These are phyloP conservation scores for Pythium vanterpoolii DNA, from an alignment of 352 stramenopile genomes.

Conservation along the genomic window DNA sequence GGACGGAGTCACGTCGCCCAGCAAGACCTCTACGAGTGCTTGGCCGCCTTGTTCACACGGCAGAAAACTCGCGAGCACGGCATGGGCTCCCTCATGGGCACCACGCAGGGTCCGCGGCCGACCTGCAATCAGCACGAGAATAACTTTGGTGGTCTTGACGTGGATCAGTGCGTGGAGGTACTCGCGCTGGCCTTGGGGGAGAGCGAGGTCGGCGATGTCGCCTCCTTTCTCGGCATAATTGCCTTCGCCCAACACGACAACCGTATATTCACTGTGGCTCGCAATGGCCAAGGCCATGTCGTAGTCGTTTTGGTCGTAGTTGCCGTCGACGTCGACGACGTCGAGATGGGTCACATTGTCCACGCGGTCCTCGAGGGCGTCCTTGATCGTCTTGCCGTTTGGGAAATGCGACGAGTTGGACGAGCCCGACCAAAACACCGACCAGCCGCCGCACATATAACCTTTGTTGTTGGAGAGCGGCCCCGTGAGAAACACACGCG, in stretches of 20 bases:
- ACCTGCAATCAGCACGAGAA: constrained; percentile 66
- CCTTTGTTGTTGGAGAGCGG: constrained; percentile 66
- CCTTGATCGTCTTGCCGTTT: constrained; percentile 54
- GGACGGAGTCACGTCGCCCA: constrained; percentile 67
- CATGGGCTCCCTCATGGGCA: constrained; percentile 39
- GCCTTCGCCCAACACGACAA: constrained; percentile 69
- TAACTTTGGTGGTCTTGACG: constrained; percentile 59
- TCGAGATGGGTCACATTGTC: constrained; percentile 31
- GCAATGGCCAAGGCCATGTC: constrained; percentile 39
- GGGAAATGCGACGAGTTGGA: constrained; percentile 58
- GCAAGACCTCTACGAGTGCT: constrained; percentile 62
- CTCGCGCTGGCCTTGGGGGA: constrained; percentile 51
- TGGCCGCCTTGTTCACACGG: constrained; percentile 78
- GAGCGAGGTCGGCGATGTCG: constrained; percentile 54
- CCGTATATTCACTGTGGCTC: constrained; percentile 56
- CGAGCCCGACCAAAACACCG: constrained; percentile 64
- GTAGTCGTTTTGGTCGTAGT: constrained; percentile 34
- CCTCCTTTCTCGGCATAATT: constrained; percentile 84
- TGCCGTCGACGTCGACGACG: constrained; percentile 50
- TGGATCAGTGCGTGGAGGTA: constrained; percentile 60
- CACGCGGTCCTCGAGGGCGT: constrained; percentile 30
- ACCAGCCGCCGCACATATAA: constrained; percentile 69
- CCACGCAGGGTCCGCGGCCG: constrained; percentile 54
- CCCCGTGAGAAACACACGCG: constrained; percentile 56
- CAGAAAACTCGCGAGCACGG: constrained; percentile 67